These are phyloP conservation scores for Butyriboletus loyo DNA, from an alignment of 768 basidiomycete genomes.

Conservation along the genomic window DNA sequence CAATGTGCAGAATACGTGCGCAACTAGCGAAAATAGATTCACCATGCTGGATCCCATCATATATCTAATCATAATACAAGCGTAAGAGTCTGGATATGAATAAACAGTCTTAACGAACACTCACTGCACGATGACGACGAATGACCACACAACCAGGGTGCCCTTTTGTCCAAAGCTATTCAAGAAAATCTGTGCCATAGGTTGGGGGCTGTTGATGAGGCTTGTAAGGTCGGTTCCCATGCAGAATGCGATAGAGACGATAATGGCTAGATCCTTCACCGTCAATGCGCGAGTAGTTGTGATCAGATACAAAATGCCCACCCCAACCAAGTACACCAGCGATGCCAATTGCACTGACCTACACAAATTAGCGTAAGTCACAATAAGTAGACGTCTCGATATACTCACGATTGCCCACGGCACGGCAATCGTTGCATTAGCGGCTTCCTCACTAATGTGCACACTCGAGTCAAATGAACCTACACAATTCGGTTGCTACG, in stretches of 20 bases:
- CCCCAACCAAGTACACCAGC: slow-evolving; percentile 48
- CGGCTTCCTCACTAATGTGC: slow-evolving; percentile 54
- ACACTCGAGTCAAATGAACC: slow-evolving; percentile 48
- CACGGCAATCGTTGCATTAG: slow-evolving; percentile 55
- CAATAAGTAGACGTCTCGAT: neutral
- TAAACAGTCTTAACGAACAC: slow-evolving; percentile 10
- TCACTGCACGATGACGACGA: slow-evolving; percentile 49
- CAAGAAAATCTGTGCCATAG: slow-evolving; percentile 38
- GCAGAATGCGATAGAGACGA: no score
- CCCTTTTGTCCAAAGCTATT: slow-evolving; percentile 42
- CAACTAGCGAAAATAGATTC: neutral
- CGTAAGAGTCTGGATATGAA: neutral
- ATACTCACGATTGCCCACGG: slow-evolving; percentile 53
- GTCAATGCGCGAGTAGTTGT: neutral
- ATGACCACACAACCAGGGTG: slow-evolving; percentile 49
- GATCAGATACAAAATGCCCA: slow-evolving; percentile 14
- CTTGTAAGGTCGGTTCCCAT: slow-evolving; percentile 47
- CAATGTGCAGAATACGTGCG: neutral
- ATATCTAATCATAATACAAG: slow-evolving; percentile 27
- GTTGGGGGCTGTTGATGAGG: slow-evolving; percentile 36
- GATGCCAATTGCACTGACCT: slow-evolving; percentile 39
- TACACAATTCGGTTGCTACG: slow-evolving; percentile 1
- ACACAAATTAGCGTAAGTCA: neutral
- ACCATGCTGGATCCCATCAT: slow-evolving; percentile 53
- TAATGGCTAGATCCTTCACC: slow-evolving; percentile 36